phyloP scores from a whole-genome alignment of 2,329 filamentous ascomycete species.

The Mycocentrospora acerina region DNA sequence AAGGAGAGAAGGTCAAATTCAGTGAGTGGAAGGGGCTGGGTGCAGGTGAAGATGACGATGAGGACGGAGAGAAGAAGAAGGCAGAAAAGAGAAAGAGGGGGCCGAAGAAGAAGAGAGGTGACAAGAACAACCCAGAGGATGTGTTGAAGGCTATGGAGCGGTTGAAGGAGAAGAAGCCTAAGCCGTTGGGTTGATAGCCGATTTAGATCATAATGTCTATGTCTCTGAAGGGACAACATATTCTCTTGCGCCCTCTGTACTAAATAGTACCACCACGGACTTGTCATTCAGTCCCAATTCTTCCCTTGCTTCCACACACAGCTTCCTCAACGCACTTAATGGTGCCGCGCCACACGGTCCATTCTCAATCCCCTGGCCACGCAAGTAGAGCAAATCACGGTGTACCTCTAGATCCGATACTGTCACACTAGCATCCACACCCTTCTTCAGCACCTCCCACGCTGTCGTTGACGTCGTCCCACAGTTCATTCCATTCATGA shows the following conservation, averaged over 20 bases:
- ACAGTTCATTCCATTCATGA: slow-evolving; percentile 75
- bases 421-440: slow-evolving; percentile 62
- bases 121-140: slow-evolving; percentile 76
- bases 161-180: slow-evolving; percentile 49
- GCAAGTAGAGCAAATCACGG: slow-evolving; percentile 57
- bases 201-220: no score
- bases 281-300: slow-evolving; percentile 44
- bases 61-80: slow-evolving; percentile 47
- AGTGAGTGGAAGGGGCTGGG: slow-evolving; percentile 62
- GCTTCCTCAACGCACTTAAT: slow-evolving; percentile 58
- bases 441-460: slow-evolving; percentile 60
- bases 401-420: slow-evolving; percentile 67
- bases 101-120: slow-evolving; percentile 74
- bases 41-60: slow-evolving; percentile 54
- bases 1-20: slow-evolving; percentile 63
- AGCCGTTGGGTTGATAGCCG: slow-evolving; percentile 14
- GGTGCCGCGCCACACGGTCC: slow-evolving; percentile 66
- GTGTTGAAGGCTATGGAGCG: slow-evolving; percentile 77
- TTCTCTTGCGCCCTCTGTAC: slow-evolving; percentile 60
- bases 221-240: slow-evolving; percentile 11
- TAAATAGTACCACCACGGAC: slow-evolving; percentile 65
- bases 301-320: slow-evolving; percentile 42
- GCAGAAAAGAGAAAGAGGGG: slow-evolving; percentile 67
- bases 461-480: slow-evolving; percentile 67
- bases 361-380: slow-evolving; percentile 48